These are phyloP conservation scores for Dalechampia spathulata DNA, from an alignment of 441 rosid genomes.

Conservation along the genomic window DNA sequence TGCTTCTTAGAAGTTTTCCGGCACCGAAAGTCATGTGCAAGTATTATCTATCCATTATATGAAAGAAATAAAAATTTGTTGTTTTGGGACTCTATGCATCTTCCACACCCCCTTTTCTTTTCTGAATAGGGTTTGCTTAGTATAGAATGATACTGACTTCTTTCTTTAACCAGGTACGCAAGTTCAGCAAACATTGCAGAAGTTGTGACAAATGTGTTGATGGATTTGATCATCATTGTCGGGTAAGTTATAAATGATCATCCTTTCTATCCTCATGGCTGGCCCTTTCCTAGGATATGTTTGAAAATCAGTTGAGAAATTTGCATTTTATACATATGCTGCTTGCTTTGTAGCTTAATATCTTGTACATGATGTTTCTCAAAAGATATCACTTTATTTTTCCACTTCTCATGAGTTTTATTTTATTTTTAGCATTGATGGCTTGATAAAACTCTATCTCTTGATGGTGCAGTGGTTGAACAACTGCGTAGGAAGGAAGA, in stretches of 20 bases:
- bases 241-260: constrained; percentile 38
- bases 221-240: constrained; percentile 98
- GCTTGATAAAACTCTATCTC: constrained; percentile 12
- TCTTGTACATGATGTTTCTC: neutral
- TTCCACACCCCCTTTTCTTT: neutral
- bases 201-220: constrained; percentile 94
- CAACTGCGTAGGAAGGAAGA: constrained; percentile 91
- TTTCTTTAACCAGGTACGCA: constrained; percentile 48
- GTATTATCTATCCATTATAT: too few species aligned
- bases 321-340: neutral
- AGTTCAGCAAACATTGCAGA: constrained; percentile 96
- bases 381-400: neutral
- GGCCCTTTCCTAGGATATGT: neutral
- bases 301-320: too few species aligned
- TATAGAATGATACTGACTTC: constrained; percentile 1
- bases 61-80: neutral
- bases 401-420: neutral
- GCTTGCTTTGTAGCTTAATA: neutral
- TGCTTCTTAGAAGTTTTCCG: neutral
- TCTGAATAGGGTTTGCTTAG: neutral
- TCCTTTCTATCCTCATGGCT: neutral
- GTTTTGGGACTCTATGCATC: neutral
- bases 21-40: neutral
- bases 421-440: neutral
- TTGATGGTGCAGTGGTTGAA: constrained; percentile 78